phyloP scores from a whole-genome alignment of 345 rosid species.

The Populus alba region DNA sequence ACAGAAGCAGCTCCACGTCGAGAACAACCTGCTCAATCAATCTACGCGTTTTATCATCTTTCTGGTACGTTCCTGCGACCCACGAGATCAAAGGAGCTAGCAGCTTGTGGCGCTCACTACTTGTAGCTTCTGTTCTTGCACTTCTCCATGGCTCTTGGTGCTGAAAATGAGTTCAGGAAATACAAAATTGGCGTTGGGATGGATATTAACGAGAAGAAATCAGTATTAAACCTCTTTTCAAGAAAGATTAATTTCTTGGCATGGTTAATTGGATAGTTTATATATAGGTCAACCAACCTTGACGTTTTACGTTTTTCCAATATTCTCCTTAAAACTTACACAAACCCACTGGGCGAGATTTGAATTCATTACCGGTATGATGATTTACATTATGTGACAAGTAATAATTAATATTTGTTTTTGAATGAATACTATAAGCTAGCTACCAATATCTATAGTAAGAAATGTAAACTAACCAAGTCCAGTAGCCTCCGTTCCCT shows the following conservation, averaged over 20 bases:
- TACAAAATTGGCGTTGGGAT: background rate
- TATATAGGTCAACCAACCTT: too few species aligned
- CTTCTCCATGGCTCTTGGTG: constrained; percentile 85
- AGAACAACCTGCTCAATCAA: constrained; percentile 41
- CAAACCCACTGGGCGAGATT: too few species aligned
- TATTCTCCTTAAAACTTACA: too few species aligned
- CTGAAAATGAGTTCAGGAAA: constrained; percentile 30
- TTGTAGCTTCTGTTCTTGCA: constrained; percentile 63
- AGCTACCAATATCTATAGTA: too few species aligned
- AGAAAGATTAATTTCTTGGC: background rate
- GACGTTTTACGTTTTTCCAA: too few species aligned
- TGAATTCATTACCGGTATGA: too few species aligned
- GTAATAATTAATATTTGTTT: too few species aligned
- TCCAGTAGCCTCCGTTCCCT: constrained; percentile 76
- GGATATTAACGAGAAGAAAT: background rate
- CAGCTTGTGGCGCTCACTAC: constrained; percentile 23
- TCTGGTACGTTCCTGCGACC: background rate
- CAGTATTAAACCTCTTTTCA: background rate
- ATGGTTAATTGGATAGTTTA: too few species aligned
- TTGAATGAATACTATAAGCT: too few species aligned
- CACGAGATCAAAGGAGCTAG: constrained; percentile 40
- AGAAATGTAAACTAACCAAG: constrained; percentile 45
- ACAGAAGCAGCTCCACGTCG: constrained; percentile 21
- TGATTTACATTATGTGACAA: too few species aligned
- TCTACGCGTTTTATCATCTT: constrained; percentile 5